phyloP scores from a whole-genome alignment of 2,329 filamentous ascomycete genomes.

The Monilinia polystroma region DNA sequence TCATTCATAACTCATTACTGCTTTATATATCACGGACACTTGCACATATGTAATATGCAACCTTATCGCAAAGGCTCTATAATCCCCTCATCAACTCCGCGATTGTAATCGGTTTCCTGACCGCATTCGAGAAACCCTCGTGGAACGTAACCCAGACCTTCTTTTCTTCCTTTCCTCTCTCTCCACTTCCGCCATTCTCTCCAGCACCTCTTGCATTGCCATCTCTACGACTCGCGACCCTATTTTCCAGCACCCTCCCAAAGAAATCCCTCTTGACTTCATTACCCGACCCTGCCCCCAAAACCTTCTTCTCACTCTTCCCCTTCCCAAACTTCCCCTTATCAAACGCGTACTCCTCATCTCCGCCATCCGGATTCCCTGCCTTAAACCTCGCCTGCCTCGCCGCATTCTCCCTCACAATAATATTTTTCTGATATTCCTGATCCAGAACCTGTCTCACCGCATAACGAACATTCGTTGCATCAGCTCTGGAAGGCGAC shows the following conservation, averaged over 20 bases:
- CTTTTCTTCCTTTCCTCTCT: constrained; percentile 46
- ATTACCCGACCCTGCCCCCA: constrained; percentile 7
- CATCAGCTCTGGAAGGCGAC: constrained; percentile 52
- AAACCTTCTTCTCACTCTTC: neutral
- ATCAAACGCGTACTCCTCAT: constrained; percentile 6
- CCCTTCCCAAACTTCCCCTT: neutral
- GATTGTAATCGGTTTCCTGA: constrained; percentile 81
- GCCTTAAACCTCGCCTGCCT: constrained; percentile 64
- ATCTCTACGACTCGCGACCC: constrained; percentile 44
- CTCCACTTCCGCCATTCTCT: constrained; percentile 58
- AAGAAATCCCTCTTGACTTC: constrained; percentile 80
- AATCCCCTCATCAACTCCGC: constrained; percentile 72
- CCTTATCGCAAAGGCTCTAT: constrained; percentile 40
- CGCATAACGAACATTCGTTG: constrained; percentile 80
- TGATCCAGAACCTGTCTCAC: constrained; percentile 91
- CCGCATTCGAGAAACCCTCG: constrained; percentile 89
- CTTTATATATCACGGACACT: too few species aligned
- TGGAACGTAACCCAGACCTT: constrained; percentile 86
- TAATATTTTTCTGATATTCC: constrained; percentile 74
- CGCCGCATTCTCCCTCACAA: constrained; percentile 63
- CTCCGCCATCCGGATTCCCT: constrained; percentile 44
- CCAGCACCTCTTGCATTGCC: constrained; percentile 50
- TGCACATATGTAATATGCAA: neutral
- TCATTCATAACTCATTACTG: constrained; percentile 3
- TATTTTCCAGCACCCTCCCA: constrained; percentile 63